A percentile compares a stretch with the other conserved stretches of the same genome.
Conservation (phyloP, 495 filamentous ascomycete genomes). For the Cairneyella variabilis region DNA sequence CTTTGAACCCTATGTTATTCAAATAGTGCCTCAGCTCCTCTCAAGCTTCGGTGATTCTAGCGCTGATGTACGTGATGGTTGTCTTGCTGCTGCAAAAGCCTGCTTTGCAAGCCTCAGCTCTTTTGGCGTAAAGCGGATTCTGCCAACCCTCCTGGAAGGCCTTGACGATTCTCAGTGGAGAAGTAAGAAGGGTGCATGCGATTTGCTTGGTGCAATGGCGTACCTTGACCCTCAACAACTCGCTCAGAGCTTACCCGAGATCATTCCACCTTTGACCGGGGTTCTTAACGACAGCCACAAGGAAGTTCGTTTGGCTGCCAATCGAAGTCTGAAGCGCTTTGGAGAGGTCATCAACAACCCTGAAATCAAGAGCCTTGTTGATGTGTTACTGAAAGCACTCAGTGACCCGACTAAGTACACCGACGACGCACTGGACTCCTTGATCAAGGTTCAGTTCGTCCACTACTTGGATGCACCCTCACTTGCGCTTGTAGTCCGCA, state of each 20-base stretch:
- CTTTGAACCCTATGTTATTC: slow-evolving; percentile 95
- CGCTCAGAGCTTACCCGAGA: slow-evolving; percentile 85
- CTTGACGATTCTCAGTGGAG: slow-evolving; percentile 95
- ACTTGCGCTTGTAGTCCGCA: slow-evolving; percentile 87
- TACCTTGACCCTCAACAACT: slow-evolving; percentile 95
- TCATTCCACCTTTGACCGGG: slow-evolving; percentile 89
- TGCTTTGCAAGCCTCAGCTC: slow-evolving; percentile 92
- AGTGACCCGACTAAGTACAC: slow-evolving; percentile 98
- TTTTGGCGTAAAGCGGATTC: slow-evolving; percentile 89
- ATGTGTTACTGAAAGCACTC: slow-evolving; percentile 88
- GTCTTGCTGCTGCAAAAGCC: slow-evolving; percentile 87
- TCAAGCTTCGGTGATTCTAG: slow-evolving; percentile 84
- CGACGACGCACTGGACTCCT: slow-evolving; percentile 85
- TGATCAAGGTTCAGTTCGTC: slow-evolving; percentile 94
- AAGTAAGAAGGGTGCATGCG: slow-evolving; percentile 96
- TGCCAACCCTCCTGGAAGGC: slow-evolving; percentile 88
- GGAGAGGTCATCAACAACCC: slow-evolving; percentile 98
- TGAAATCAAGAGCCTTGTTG: slow-evolving; percentile 86
- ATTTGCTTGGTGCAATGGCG: slow-evolving; percentile 94
- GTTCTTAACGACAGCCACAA: slow-evolving; percentile 98
- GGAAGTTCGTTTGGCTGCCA: slow-evolving; percentile 86
- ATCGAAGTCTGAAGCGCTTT: slow-evolving; percentile 93
- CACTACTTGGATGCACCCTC: slow-evolving; percentile 97
- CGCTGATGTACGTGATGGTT: slow-evolving; percentile 86
- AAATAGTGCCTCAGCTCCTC: slow-evolving; percentile 88